Evolutionary conservation across 495 filamentous ascomycete species (phyloP).

Genomic region (Neurospora tetraspora): DNA sequence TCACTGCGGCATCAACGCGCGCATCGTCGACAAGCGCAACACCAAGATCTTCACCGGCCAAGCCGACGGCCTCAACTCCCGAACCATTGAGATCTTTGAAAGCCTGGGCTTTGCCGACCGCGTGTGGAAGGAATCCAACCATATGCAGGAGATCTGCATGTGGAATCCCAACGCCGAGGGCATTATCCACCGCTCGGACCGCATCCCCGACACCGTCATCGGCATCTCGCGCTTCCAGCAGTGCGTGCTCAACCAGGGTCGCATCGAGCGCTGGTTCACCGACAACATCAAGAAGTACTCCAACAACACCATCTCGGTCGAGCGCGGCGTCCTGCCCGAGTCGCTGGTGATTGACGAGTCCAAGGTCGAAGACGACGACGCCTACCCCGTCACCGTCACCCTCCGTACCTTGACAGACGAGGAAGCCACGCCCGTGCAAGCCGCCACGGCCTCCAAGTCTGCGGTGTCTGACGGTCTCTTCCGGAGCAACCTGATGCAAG

Average conservation of each 20-base stretch:
- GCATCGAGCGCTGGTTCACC: constrained; percentile 47
- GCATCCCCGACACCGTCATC: constrained; percentile 40
- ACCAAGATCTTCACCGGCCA: constrained; percentile 19
- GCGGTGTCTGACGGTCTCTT: constrained; percentile 35
- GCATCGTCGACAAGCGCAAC: constrained; percentile 51
- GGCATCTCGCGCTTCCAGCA: constrained; percentile 45
- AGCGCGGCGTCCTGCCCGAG: constrained; percentile 42
- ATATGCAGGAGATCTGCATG: constrained; percentile 37
- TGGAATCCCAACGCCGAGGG: constrained; percentile 42
- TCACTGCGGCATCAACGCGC: constrained; percentile 45
- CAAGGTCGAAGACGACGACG: constrained; percentile 34
- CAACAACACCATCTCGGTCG: constrained; percentile 36
- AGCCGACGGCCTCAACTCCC: constrained; percentile 22
- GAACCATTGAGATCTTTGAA: constrained; percentile 58
- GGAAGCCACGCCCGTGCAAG: constrained; percentile 34
- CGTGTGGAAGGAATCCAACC: constrained; percentile 49
- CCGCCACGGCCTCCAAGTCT: constrained; percentile 15
- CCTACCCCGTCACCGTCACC: constrained; percentile 44
- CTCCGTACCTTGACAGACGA: constrained; percentile 36
- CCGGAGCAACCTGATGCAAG: constrained; percentile 38
- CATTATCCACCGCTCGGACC: constrained; percentile 41
- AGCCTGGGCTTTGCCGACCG: constrained; percentile 54
- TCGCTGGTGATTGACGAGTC: constrained; percentile 35
- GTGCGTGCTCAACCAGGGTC: constrained; percentile 44
- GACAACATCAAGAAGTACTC: constrained; percentile 36